Percentiles rank a stretch among this genome's conserved stretches.
Evolutionary conservation across 176 grass and related monocot genomes (phyloP).

Genomic region (Musa troglodytarum): DNA sequence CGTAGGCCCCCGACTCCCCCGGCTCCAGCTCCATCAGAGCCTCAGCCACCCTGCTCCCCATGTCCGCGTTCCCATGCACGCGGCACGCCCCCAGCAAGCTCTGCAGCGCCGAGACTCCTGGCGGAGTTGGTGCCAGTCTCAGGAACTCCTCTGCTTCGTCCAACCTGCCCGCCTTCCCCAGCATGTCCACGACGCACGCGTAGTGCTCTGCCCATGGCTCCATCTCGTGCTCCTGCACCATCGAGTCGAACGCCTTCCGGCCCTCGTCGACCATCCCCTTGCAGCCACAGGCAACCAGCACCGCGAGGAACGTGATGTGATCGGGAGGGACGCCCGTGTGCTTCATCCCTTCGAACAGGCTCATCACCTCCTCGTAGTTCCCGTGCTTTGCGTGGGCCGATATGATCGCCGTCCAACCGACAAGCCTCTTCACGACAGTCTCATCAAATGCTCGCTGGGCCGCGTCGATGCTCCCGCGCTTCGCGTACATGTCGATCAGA

Average conservation of each 20-base stretch:
- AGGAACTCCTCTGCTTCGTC: constrained; percentile 60
- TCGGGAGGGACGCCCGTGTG: constrained; percentile 39
- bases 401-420: constrained; percentile 69
- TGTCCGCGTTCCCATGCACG: constrained; percentile 46
- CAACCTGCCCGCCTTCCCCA: constrained; percentile 57
- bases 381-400: constrained; percentile 66
- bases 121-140: constrained; percentile 30
- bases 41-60: constrained; percentile 43
- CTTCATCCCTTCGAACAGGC: constrained; percentile 53
- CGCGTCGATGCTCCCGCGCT: constrained; percentile 57
- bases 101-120: constrained; percentile 60
- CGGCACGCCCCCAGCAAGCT: constrained; percentile 70
- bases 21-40: constrained; percentile 37
- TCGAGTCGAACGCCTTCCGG: constrained; percentile 44
- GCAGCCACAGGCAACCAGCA: constrained; percentile 65
- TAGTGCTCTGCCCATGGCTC: constrained; percentile 79
- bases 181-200: constrained; percentile 71
- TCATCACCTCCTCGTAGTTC: constrained; percentile 38
- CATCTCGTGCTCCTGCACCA: constrained; percentile 28
- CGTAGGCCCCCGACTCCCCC: constrained; percentile 51
- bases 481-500: constrained; percentile 89
- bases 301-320: constrained; percentile 47
- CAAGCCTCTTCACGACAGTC: constrained; percentile 25
- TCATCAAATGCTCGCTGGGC: constrained; percentile 43
- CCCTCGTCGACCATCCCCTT: constrained; percentile 45